Conservation (phyloP, 805 yeast species). For the Saturnispora besseyi region DNA sequence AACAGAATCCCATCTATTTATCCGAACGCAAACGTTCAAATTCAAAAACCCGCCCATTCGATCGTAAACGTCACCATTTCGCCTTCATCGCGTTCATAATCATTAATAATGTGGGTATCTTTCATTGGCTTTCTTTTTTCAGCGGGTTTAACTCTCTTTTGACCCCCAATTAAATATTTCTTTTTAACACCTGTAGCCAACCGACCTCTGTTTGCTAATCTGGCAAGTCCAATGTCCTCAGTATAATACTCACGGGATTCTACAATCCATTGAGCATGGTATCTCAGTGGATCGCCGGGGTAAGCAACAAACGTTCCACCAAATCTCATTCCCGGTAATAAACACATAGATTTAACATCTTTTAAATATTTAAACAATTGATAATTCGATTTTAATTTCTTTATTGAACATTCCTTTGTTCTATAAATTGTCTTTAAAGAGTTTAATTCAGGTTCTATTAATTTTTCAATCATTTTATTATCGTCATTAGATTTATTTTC, state of each 20-base stretch:
- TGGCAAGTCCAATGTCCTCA: slow-evolving; percentile 46
- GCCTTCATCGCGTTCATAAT: slow-evolving; percentile 14
- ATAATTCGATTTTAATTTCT: slow-evolving; percentile 14
- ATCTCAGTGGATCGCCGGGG: slow-evolving; percentile 90
- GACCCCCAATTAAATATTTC: slow-evolving; percentile 54
- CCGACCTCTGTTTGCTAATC: slow-evolving; percentile 77
- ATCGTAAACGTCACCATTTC: slow-evolving; percentile 51
- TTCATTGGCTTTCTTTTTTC: neutral
- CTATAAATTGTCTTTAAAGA: neutral
- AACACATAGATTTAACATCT: slow-evolving; percentile 33
- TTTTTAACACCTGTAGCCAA: slow-evolving; percentile 90
- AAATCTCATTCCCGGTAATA: slow-evolving; percentile 78
- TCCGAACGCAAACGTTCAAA: neutral
- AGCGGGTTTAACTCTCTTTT: neutral
- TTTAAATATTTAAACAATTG: slow-evolving; percentile 17
- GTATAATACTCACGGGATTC: slow-evolving; percentile 39
- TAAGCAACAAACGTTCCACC: slow-evolving; percentile 87
- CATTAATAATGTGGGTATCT: slow-evolving; percentile 9
- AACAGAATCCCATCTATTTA: neutral
- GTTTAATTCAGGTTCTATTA: slow-evolving; percentile 2
- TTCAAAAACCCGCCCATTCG: slow-evolving; percentile 98
- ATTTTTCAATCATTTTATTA: slow-evolving; percentile 1
- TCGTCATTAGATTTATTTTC: neutral
- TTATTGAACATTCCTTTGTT: neutral
- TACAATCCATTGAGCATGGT: slow-evolving; percentile 79